Percentiles rank a stretch among this genome's conserved stretches.
phyloP scores from a whole-genome alignment of 495 filamentous ascomycete genomes.

The Hypoxylon trugodes region DNA sequence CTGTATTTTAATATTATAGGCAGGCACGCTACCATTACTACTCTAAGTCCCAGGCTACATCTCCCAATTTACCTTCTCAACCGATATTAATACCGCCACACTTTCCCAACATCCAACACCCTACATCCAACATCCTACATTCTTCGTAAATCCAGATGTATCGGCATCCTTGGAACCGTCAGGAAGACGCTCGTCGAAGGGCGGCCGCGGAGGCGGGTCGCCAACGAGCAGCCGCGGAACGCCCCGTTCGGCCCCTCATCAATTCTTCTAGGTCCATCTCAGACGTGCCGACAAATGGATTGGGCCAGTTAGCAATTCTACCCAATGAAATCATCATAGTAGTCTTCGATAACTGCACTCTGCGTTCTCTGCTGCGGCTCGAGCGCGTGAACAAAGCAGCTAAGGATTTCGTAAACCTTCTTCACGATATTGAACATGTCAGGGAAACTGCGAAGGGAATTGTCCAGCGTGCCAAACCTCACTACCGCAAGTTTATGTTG shows the following conservation, averaged over 20 bases:
- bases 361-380: conserved; percentile 24
- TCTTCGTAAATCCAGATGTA: conserved; percentile 1
- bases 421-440: conserved; percentile 12
- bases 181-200: conserved; percentile 13
- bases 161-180: not conserved
- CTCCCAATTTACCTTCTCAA: not conserved
- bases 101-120: too few species aligned
- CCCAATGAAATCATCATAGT: conserved; percentile 34
- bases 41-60: not conserved
- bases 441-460: conserved; percentile 16
- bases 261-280: not conserved
- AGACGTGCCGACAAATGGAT: conserved; percentile 2
- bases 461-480: conserved; percentile 15
- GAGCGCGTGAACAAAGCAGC: conserved; percentile 29
- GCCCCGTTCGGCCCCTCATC: conserved; percentile 12
- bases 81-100: too few species aligned
- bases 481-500: conserved; percentile 23
- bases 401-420: conserved; percentile 1
- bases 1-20: not conserved
- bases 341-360: conserved; percentile 18
- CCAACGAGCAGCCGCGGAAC: conserved; percentile 19
- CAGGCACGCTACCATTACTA: not conserved
- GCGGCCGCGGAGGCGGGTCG: conserved; percentile 12
- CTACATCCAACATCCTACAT: not conserved
- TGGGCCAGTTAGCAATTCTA: conserved; percentile 16